Conservation (phyloP, 2,329 filamentous ascomycete species). For the Chrysosphaeria jannelii region DNA sequence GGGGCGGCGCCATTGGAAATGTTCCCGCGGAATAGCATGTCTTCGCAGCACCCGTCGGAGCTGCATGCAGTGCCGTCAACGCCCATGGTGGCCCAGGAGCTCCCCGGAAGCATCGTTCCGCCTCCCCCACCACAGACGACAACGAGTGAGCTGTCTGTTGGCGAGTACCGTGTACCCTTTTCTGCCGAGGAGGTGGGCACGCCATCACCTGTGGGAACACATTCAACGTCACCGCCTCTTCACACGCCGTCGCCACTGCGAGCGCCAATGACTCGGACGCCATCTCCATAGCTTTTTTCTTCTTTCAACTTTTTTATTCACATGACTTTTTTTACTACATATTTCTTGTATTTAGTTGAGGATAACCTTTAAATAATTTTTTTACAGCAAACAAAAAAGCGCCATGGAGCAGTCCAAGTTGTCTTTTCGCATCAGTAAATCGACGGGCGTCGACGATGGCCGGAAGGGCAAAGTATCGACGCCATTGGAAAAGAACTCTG, state of each 20-base stretch:
- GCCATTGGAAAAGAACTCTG: no score
- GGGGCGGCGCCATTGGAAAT: conserved; percentile 1
- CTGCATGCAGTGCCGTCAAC: conserved; percentile 1
- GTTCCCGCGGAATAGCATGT: background rate
- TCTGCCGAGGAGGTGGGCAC: no score
- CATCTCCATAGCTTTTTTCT: background rate
- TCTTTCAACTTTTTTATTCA: background rate
- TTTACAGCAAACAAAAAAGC: background rate
- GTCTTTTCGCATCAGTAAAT: no score
- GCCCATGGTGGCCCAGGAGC: conserved; percentile 1
- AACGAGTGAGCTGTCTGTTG: no score
- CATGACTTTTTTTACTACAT: background rate
- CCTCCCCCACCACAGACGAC: no score
- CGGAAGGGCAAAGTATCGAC: no score
- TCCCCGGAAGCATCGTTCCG: background rate
- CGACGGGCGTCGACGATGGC: no score
- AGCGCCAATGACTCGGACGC: background rate
- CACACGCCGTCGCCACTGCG: background rate
- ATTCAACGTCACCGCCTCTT: background rate
- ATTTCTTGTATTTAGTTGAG: no score
- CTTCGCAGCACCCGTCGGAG: conserved; percentile 1
- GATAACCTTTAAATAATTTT: no score
- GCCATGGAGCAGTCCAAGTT: no score
- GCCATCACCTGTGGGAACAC: no score
- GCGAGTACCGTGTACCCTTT: no score